Conservation (phyloP, 305 asterid genomes). For the Fraxinus velutina region DNA sequence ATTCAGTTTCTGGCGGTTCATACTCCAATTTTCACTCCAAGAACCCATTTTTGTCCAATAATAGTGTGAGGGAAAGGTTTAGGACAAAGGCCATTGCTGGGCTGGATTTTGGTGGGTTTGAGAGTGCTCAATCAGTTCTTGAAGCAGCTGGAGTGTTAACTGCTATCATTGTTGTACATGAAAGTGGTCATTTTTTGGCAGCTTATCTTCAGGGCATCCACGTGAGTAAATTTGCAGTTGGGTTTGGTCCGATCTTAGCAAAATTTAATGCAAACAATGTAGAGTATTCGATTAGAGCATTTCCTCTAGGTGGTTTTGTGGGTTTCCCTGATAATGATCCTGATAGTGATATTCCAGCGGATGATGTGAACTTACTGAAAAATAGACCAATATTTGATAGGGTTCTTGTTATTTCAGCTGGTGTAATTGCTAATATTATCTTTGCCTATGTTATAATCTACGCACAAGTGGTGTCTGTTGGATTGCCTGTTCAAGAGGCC, state of each 20-base stretch:
- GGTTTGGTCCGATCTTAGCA: slow-evolving; percentile 97
- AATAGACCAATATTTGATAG: slow-evolving; percentile 86
- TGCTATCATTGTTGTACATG: slow-evolving; percentile 84
- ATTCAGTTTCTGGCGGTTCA: slow-evolving; percentile 27
- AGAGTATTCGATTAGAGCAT: slow-evolving; percentile 86
- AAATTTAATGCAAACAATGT: slow-evolving; percentile 73
- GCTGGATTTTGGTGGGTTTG: slow-evolving; percentile 60
- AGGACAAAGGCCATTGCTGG: slow-evolving; percentile 54
- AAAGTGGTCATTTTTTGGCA: slow-evolving; percentile 86
- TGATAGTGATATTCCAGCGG: slow-evolving; percentile 86
- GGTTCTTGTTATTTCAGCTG: slow-evolving; percentile 86
- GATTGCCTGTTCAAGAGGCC: slow-evolving; percentile 96
- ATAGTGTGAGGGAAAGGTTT: slow-evolving; percentile 31
- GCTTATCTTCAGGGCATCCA: slow-evolving; percentile 93
- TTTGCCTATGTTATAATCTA: slow-evolving; percentile 75
- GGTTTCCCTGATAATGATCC: slow-evolving; percentile 98
- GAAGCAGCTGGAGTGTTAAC: slow-evolving; percentile 83
- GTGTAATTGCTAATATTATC: slow-evolving; percentile 79
- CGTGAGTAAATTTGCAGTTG: slow-evolving; percentile 93
- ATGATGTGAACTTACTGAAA: slow-evolving; percentile 73
- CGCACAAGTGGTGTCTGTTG: slow-evolving; percentile 73
- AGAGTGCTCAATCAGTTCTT: slow-evolving; percentile 71
- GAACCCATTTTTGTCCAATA: slow-evolving; percentile 30
- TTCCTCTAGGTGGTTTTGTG: slow-evolving; percentile 96
- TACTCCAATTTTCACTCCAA: slow-evolving; percentile 30